Conservation (phyloP, 371 early-diverging fungal species). For the Mucor plumbeus region DNA sequence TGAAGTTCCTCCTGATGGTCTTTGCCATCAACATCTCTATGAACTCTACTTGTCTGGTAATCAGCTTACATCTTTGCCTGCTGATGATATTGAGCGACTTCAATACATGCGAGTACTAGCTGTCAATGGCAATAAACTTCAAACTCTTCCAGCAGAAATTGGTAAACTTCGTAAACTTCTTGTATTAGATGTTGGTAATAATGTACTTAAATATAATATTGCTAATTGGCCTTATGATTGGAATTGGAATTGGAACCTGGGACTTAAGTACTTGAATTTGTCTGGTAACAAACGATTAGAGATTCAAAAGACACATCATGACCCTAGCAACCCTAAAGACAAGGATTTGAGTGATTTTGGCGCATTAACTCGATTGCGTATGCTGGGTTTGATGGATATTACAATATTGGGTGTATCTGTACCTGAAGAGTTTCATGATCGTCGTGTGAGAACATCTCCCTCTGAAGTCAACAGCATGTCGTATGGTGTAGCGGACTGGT, state of each 20-base stretch:
- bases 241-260: constrained; percentile 95
- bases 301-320: constrained; percentile 65
- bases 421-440: constrained; percentile 82
- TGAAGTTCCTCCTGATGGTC: constrained; percentile 68
- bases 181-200: constrained; percentile 87
- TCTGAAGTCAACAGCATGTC: constrained; percentile 81
- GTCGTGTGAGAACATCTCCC: constrained; percentile 85
- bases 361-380: constrained; percentile 71
- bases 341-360: constrained; percentile 79
- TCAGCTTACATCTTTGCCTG: constrained; percentile 82
- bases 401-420: constrained; percentile 78
- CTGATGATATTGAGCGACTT: constrained; percentile 83
- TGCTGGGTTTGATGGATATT: constrained; percentile 89
- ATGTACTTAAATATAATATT: constrained; percentile 90
- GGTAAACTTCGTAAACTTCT: constrained; percentile 77
- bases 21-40: constrained; percentile 57
- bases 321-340: constrained; percentile 31
- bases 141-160: constrained; percentile 89
- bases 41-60: constrained; percentile 90
- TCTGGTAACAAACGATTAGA: constrained; percentile 92
- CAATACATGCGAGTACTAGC: constrained; percentile 72
- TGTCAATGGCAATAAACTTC: constrained; percentile 89
- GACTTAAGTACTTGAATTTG: constrained; percentile 88
- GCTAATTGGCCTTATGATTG: constrained; percentile 95
- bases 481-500: constrained; percentile 87